phyloP scores from a whole-genome alignment of 2,329 filamentous ascomycete genomes.

The Mariannaea elegans region DNA sequence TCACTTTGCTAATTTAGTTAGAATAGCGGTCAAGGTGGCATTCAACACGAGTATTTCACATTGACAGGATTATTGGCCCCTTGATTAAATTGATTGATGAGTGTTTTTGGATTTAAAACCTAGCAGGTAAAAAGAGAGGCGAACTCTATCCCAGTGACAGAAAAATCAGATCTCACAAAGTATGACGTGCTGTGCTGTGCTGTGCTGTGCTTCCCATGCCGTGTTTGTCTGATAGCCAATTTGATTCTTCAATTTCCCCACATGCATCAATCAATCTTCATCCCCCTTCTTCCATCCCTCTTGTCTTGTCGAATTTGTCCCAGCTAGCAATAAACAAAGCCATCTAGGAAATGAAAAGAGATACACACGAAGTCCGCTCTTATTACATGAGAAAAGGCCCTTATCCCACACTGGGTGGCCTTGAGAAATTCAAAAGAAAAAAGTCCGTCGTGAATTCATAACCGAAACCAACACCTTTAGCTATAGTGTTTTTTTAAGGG shows the following conservation, averaged over 20 bases:
- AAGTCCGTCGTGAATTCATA: conserved; percentile 37
- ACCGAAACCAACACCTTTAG: conserved; percentile 25
- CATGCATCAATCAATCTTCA: conserved; percentile 8
- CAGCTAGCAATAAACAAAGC: conserved; percentile 20
- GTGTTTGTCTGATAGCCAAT: conserved; percentile 33
- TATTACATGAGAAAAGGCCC: conserved; percentile 35
- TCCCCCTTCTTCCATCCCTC: conserved; percentile 1
- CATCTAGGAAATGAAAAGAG: conserved; percentile 22
- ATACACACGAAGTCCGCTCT: conserved; percentile 27
- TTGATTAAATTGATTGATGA: conserved; percentile 13
- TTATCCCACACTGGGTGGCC: conserved; percentile 28
- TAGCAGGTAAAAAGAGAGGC: conserved; percentile 32
- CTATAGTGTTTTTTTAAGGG: conserved; percentile 25
- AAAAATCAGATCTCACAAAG: conserved; percentile 34
- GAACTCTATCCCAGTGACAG: conserved; percentile 38
- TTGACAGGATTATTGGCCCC: background rate
- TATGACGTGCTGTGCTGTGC: conserved; percentile 18
- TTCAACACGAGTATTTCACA: conserved; percentile 6
- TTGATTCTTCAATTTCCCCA: conserved; percentile 22
- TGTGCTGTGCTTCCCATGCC: conserved; percentile 22
- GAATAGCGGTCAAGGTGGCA: background rate
- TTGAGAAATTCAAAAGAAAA: conserved; percentile 6
- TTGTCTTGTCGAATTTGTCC: conserved; percentile 11
- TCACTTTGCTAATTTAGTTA: too few species aligned
- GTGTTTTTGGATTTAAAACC: conserved; percentile 35